These are phyloP conservation scores for Solanum chacoense DNA, from an alignment of 305 asterid genomes.

Conservation along the genomic window DNA sequence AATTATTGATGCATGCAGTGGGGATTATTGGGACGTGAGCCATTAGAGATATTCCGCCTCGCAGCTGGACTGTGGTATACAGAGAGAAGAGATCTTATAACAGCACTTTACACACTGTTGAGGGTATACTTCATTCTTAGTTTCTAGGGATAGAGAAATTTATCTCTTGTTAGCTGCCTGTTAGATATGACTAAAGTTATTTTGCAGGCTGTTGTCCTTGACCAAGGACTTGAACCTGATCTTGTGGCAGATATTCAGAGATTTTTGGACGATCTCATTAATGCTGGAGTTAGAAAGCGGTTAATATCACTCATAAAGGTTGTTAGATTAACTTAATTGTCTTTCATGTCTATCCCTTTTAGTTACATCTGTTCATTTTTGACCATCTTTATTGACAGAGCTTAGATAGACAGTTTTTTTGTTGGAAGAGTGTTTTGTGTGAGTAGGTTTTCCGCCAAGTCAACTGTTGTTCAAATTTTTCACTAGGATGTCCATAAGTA, in stretches of 20 bases:
- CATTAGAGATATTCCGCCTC: conserved; percentile 75
- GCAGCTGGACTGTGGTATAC: conserved; percentile 95
- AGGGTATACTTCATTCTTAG: conserved; percentile 46
- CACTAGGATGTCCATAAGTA: not conserved
- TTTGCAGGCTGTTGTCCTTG: conserved; percentile 89
- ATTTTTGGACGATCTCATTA: conserved; percentile 60
- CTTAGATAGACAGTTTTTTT: not conserved
- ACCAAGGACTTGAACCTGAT: conserved; percentile 75
- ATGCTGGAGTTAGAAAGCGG: conserved; percentile 68
- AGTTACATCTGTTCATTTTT: not conserved
- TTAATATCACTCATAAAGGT: conserved; percentile 76
- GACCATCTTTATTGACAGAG: not conserved
- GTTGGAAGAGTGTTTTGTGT: not conserved
- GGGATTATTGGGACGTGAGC: conserved; percentile 86
- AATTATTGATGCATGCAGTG: conserved; percentile 32
- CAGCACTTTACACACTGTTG: conserved; percentile 61
- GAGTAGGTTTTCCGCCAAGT: not conserved
- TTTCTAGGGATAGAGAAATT: not conserved
- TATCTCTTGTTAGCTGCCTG: conserved; percentile 1
- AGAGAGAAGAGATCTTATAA: conserved; percentile 80
- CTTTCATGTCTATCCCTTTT: not conserved
- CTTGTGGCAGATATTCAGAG: conserved; percentile 66
- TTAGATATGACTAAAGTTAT: not conserved
- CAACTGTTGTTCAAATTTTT: not conserved
- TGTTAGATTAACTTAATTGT: not conserved